Conservation (phyloP, 331 rosid species). For the Saraca asoca region DNA sequence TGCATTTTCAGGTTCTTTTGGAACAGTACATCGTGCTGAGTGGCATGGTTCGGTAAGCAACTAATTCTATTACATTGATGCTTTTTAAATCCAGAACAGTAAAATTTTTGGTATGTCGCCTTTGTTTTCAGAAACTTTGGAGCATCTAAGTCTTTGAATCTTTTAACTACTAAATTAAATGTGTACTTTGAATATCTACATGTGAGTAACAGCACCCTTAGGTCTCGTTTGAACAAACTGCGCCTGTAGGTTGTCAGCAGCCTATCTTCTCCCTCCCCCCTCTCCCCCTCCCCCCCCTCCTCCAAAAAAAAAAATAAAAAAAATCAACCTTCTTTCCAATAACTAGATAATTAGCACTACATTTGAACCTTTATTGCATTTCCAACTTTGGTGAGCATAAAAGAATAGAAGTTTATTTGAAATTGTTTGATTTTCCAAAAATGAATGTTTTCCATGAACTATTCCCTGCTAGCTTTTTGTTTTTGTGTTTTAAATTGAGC, state of each 20-base stretch:
- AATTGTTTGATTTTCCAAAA: not conserved
- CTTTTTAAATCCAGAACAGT: not conserved
- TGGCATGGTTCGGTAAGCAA: conserved; percentile 96
- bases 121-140: too few species aligned
- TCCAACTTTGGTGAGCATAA: too few species aligned
- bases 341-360: not conserved
- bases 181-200: not conserved
- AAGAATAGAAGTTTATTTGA: not conserved
- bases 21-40: conserved; percentile 96
- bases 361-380: not conserved
- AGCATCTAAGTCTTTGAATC: too few species aligned
- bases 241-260: conserved; percentile 5
- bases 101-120: not conserved
- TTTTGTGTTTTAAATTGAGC: conserved; percentile 10
- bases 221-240: too few species aligned
- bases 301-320: too few species aligned
- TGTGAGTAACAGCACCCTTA: not conserved
- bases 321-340: conserved; percentile 9
- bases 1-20: conserved; percentile 90
- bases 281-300: not conserved
- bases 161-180: conserved; percentile 17
- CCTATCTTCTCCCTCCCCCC: too few species aligned
- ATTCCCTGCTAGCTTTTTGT: conserved; percentile 3
- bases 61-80: conserved; percentile 20
- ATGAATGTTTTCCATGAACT: conserved; percentile 1